A percentile compares a stretch with the other conserved stretches of the same genome.
These are phyloP conservation scores for Phanerochaete carnosa DNA, from an alignment of 768 basidiomycete genomes.

Conservation along the genomic window DNA sequence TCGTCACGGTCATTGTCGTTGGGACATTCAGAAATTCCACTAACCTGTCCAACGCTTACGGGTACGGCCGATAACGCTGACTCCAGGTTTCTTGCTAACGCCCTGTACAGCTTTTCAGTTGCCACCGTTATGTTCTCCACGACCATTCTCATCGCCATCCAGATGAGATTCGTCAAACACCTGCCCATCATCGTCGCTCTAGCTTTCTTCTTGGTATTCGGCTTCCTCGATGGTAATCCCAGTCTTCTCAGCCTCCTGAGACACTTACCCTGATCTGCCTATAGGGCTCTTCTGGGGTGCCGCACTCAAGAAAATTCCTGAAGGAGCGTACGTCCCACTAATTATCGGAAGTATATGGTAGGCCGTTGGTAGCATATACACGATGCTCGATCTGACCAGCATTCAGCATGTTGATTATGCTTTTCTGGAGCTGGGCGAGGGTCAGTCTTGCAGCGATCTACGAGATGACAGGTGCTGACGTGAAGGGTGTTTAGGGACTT, in stretches of 20 bases:
- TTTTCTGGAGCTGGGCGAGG: conserved; percentile 69
- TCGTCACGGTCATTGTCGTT: conserved; percentile 50
- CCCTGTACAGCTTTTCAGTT: conserved; percentile 53
- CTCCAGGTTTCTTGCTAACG: not conserved
- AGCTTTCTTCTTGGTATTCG: conserved; percentile 49
- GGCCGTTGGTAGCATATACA: conserved; percentile 11
- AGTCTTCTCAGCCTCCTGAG: not conserved
- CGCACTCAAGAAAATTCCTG: conserved; percentile 54
- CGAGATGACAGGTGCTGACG: not conserved
- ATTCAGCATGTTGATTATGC: conserved; percentile 42
- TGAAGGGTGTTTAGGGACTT: conserved; percentile 30
- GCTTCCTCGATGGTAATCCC: conserved; percentile 55
- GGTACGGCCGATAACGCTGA: conserved; percentile 10
- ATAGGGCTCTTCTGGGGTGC: conserved; percentile 61
- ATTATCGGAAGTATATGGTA: conserved; percentile 51
- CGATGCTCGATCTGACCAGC: not conserved
- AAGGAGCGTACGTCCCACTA: conserved; percentile 68
- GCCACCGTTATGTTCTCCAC: conserved; percentile 66
- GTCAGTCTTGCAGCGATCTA: conserved; percentile 14
- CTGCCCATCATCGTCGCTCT: conserved; percentile 40
- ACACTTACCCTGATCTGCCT: not conserved
- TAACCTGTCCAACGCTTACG: conserved; percentile 56
- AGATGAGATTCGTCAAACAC: conserved; percentile 55
- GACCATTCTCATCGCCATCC: conserved; percentile 50
- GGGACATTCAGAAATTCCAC: conserved; percentile 51